Percentiles rank a stretch among this genome's conserved stretches.
These are phyloP conservation scores for Nematodospora valgi DNA, from an alignment of 805 yeast genomes.

Conservation along the genomic window DNA sequence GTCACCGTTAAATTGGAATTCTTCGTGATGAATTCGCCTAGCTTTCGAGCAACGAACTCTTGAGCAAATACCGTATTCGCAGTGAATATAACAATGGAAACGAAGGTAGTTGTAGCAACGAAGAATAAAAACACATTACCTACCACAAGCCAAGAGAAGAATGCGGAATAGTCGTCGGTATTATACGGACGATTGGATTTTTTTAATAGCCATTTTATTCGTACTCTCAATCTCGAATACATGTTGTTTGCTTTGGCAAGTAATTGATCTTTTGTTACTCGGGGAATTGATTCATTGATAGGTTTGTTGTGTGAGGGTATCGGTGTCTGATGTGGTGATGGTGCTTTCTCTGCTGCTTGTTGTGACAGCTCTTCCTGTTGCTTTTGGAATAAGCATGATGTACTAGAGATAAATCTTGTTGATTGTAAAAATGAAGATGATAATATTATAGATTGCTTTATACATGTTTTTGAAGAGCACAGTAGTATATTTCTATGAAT, in stretches of 20 bases:
- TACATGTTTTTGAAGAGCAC: too few relatives aligned
- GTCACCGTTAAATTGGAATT: slow-evolving; percentile 81
- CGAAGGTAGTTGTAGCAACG: slow-evolving; percentile 89
- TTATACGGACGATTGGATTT: slow-evolving; percentile 79
- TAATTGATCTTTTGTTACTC: slow-evolving; percentile 22
- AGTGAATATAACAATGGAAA: slow-evolving; percentile 72
- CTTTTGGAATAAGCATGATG: too few relatives aligned
- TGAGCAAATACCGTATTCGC: slow-evolving; percentile 85
- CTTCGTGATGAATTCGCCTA: slow-evolving; percentile 80
- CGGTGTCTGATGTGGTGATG: neutral
- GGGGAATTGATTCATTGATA: neutral
- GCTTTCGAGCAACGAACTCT: slow-evolving; percentile 74
- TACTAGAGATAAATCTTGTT: neutral
- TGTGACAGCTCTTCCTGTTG: too few relatives aligned
- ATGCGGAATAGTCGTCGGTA: slow-evolving; percentile 87
- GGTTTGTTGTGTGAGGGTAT: too few relatives aligned
- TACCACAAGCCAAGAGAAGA: slow-evolving; percentile 87
- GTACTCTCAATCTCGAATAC: slow-evolving; percentile 27
- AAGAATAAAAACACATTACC: slow-evolving; percentile 79
- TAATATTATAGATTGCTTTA: too few relatives aligned
- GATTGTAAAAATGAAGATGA: neutral
- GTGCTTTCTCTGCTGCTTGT: neutral
- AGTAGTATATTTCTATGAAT: too few relatives aligned
- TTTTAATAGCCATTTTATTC: slow-evolving; percentile 71
- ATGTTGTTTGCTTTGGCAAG: slow-evolving; percentile 25